These are phyloP conservation scores for Phaeosphaeriaceae sp. DNA, from an alignment of 2,329 filamentous ascomycete species.

Conservation along the genomic window DNA sequence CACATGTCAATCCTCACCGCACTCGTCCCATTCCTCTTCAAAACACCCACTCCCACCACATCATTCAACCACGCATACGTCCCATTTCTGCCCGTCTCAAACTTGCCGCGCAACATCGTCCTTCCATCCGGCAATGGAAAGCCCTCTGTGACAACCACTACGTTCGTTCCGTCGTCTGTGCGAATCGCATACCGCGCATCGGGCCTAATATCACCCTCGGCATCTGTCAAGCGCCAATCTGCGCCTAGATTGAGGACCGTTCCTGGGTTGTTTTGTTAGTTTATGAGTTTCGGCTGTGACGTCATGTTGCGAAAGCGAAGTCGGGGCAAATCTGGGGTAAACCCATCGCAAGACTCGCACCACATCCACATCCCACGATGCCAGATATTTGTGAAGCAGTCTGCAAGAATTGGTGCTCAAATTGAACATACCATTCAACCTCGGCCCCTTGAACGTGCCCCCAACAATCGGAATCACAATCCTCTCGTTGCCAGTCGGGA, in stretches of 20 bases:
- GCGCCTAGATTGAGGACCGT: constrained; percentile 46
- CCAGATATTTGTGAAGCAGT: no score
- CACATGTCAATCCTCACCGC: constrained; percentile 37
- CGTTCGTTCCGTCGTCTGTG: constrained; percentile 44
- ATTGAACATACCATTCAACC: constrained; percentile 29
- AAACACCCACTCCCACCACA: constrained; percentile 38
- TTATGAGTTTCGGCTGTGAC: constrained; percentile 1
- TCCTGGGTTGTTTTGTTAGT: constrained; percentile 17
- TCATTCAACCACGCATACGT: constrained; percentile 49
- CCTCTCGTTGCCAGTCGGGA: constrained; percentile 30
- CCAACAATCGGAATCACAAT: constrained; percentile 39
- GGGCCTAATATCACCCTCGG: constrained; percentile 32
- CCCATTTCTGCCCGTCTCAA: constrained; percentile 43
- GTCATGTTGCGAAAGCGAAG: constrained; percentile 4
- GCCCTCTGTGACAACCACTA: constrained; percentile 44
- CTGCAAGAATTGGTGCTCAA: no score
- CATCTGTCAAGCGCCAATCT: constrained; percentile 47
- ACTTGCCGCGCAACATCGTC: constrained; percentile 40
- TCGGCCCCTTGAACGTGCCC: constrained; percentile 38
- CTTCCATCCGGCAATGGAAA: constrained; percentile 32
- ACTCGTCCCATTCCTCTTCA: constrained; percentile 25
- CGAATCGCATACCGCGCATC: constrained; percentile 48
- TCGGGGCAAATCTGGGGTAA: not conserved
- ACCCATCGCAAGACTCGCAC: no score
- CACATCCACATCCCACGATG: no score